These are phyloP conservation scores for Pythium rishiriense DNA, from an alignment of 352 stramenopile species.

Conservation along the genomic window DNA sequence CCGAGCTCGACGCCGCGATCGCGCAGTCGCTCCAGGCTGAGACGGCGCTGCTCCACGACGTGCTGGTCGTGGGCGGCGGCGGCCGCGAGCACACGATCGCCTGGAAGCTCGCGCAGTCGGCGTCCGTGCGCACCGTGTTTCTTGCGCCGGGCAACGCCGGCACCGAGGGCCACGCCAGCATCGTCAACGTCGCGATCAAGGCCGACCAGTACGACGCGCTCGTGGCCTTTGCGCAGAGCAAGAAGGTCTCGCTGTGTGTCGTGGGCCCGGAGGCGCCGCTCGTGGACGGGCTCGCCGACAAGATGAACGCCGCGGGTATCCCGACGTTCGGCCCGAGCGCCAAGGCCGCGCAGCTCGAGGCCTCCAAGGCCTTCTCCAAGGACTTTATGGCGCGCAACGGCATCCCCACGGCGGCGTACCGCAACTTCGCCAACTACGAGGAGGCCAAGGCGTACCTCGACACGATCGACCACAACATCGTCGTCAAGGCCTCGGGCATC, in stretches of 20 bases:
- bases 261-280: conserved; percentile 97
- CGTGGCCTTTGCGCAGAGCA: conserved; percentile 78
- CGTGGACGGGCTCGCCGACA: conserved; percentile 95
- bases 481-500: conserved; percentile 99
- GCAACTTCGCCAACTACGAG: conserved; percentile 95
- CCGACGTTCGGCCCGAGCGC: conserved; percentile 96
- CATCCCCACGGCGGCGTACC: conserved; percentile 97
- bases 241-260: conserved; percentile 94
- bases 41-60: conserved; percentile 69
- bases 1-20: conserved; percentile 69
- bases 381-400: conserved; percentile 98
- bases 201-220: conserved; percentile 65
- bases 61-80: conserved; percentile 92
- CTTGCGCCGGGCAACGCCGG: conserved; percentile 92
- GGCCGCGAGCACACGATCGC: conserved; percentile 95
- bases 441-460: conserved; percentile 92
- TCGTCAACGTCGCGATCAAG: conserved; percentile 82
- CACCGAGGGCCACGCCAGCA: conserved; percentile 47
- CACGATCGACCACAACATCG: conserved; percentile 92
- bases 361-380: conserved; percentile 98
- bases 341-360: conserved; percentile 95
- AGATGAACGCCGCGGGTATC: conserved; percentile 91
- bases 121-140: conserved; percentile 77
- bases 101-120: conserved; percentile 90
- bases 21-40: conserved; percentile 51